A percentile compares a stretch with the other conserved stretches of the same genome.
These are phyloP conservation scores for Talaromyces sp. DNA, from an alignment of 2,329 filamentous ascomycete species.

Conservation along the genomic window DNA sequence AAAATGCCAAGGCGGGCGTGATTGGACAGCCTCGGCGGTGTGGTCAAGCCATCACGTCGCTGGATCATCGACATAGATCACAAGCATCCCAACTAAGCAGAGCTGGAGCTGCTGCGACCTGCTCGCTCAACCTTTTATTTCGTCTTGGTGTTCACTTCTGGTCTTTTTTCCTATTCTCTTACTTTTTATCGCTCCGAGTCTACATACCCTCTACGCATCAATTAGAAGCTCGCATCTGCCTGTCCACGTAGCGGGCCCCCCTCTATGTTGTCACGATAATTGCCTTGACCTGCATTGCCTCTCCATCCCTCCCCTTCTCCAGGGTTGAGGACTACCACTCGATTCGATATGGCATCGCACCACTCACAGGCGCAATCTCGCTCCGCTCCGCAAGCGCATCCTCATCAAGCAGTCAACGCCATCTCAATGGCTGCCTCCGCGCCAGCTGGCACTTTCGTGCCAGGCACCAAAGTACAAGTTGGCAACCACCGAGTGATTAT, in stretches of 20 bases:
- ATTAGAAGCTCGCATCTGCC: not conserved
- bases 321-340: slow-evolving; percentile 25
- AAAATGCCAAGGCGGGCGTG: not conserved
- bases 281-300: slow-evolving; percentile 15
- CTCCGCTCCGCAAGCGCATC: slow-evolving; percentile 21
- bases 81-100: slow-evolving; percentile 2
- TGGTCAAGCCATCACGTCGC: slow-evolving; percentile 3
- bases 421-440: slow-evolving; percentile 30
- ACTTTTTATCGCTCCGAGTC: not conserved
- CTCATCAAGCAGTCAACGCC: slow-evolving; percentile 32
- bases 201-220: not conserved
- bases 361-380: slow-evolving; percentile 29
- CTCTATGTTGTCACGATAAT: slow-evolving; percentile 27
- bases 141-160: not conserved
- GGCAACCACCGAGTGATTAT: slow-evolving; percentile 90
- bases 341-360: slow-evolving; percentile 32
- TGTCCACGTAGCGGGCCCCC: slow-evolving; percentile 6
- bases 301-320: slow-evolving; percentile 20
- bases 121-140: not conserved
- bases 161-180: not conserved
- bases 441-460: slow-evolving; percentile 80
- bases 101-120: slow-evolving; percentile 11
- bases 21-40: slow-evolving; percentile 14
- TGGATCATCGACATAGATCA: slow-evolving; percentile 9
- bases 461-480: slow-evolving; percentile 95